Conservation (phyloP, 2,329 filamentous ascomycete genomes). For the Thelonectria blattea region DNA sequence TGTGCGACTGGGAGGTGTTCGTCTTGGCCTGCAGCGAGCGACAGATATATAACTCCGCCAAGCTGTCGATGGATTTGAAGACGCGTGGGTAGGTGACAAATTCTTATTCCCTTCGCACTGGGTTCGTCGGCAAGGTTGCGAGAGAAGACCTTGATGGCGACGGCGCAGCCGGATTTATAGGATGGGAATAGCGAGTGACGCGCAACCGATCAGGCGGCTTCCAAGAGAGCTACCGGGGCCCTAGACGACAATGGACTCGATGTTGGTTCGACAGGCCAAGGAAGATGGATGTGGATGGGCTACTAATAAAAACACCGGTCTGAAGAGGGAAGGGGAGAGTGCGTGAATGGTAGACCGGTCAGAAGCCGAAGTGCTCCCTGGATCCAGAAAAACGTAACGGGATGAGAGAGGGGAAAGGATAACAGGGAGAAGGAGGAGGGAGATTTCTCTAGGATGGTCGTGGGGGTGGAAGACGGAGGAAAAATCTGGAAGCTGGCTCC, state of each 20-base stretch:
- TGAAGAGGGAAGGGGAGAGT: not conserved
- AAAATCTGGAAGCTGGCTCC: not conserved
- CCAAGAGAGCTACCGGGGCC: slow-evolving; percentile 14
- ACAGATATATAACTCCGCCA: slow-evolving; percentile 8
- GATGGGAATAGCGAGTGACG: slow-evolving; percentile 16
- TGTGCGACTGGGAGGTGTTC: slow-evolving; percentile 8
- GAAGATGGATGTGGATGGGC: slow-evolving; percentile 12
- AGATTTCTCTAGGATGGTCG: slow-evolving; percentile 1
- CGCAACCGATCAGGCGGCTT: slow-evolving; percentile 12
- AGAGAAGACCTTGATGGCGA: slow-evolving; percentile 11
- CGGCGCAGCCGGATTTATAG: slow-evolving; percentile 19
- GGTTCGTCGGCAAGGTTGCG: not conserved
- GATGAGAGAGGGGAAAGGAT: not conserved
- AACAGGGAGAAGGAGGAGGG: slow-evolving; percentile 3
- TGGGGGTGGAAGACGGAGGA: slow-evolving; percentile 2
- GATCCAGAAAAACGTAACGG: slow-evolving; percentile 1
- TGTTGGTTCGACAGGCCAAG: slow-evolving; percentile 6
- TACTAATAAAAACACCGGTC: slow-evolving; percentile 9
- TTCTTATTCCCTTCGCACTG: not conserved
- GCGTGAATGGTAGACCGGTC: not conserved
- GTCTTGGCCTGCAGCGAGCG: slow-evolving; percentile 19
- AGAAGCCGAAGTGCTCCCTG: not conserved
- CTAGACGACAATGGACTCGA: slow-evolving; percentile 23
- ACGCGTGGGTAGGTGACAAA: not conserved
- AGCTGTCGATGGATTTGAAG: not conserved